A percentile compares a stretch with the other conserved stretches of the same genome.
These are phyloP conservation scores for Ambrosia hybrid DNA, from an alignment of 140 eudicot species.

Conservation along the genomic window DNA sequence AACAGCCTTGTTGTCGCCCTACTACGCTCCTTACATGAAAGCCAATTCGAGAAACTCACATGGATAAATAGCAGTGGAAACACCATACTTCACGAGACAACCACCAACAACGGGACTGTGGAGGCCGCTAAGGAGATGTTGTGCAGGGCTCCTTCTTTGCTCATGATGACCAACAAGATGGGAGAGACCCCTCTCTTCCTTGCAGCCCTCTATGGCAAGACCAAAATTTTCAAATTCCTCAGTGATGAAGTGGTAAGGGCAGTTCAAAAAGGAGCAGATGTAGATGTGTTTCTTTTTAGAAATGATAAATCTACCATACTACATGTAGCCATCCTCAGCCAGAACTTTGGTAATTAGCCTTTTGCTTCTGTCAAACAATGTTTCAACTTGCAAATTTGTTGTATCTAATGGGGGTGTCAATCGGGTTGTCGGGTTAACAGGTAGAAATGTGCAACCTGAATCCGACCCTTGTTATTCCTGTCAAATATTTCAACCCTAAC, in stretches of 20 bases:
- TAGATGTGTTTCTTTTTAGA: not conserved
- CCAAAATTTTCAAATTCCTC: conserved; percentile 28
- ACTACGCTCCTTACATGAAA: not conserved
- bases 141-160: conserved; percentile 23
- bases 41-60: conserved; percentile 9
- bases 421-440: too few relatives aligned
- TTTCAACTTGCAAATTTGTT: too few relatives aligned
- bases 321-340: conserved; percentile 30
- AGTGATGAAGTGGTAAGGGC: not conserved
- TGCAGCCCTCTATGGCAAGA: conserved; percentile 31
- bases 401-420: too few relatives aligned
- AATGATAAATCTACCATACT: not conserved
- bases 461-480: too few relatives aligned
- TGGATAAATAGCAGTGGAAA: conserved; percentile 26
- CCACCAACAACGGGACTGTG: conserved; percentile 26
- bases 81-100: conserved; percentile 33
- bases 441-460: too few relatives aligned
- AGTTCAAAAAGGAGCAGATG: not conserved
- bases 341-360: conserved; percentile 31
- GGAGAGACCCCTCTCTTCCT: conserved; percentile 37
- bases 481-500: too few relatives aligned
- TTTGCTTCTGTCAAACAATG: not conserved
- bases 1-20: conserved; percentile 5
- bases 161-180: conserved; percentile 4
- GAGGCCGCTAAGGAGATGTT: conserved; percentile 30